Base-by-base conservation (phyloP, 129 eudicot genomes). In the Chrysanthemum seticuspe region DNA sequence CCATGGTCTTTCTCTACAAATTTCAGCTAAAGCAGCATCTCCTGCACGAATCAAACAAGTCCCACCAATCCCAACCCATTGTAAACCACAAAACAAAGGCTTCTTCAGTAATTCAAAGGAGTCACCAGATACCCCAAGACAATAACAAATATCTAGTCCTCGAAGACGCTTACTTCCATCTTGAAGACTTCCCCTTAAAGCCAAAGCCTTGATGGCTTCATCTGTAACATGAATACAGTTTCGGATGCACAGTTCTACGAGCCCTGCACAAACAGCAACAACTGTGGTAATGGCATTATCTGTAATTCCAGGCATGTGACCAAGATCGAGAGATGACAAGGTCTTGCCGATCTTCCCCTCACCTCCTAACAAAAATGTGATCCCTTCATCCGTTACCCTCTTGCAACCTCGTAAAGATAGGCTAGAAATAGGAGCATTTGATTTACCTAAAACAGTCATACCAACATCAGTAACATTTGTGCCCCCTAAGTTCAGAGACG, bases 401-500 rank as follows among this genome's bases (percentile, higher is more conserved):
- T 58, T 63, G 71, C 92, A 89, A 4, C 83, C 84, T 78, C 89
- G 67, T 44, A 89, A 74, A n/a, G 83, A 81, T 34, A 89, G 55
- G 12, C 54, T 61, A n/a, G 75, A 53, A 54, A 86, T 79, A 0
- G 86, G 89, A 25, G 84, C 21, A 63, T 78, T 49, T 11, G 83
- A 89, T 62, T 65, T 58, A 52, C 89, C 83, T 62, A 89, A 67
- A 73, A 77, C 56, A 40, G 70, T 68, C 77, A 89, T 73, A 27
- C 92, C 96, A 4, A 18, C 57, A 59, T 89, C 86, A 2, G 96
- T 86, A n/a, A 89, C 73, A 74, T 86, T 85, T 6, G 96, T 73
- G 7, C 87, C 87, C 3, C 83, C 80, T 13, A 86, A 75, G 77
- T 86, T 85, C 21, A 89, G 74, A 5, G 84, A 68, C 10, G 85